Evolutionary conservation across 768 basidiomycete genomes (phyloP).

Genomic region (Filobasidium floriforme): DNA sequence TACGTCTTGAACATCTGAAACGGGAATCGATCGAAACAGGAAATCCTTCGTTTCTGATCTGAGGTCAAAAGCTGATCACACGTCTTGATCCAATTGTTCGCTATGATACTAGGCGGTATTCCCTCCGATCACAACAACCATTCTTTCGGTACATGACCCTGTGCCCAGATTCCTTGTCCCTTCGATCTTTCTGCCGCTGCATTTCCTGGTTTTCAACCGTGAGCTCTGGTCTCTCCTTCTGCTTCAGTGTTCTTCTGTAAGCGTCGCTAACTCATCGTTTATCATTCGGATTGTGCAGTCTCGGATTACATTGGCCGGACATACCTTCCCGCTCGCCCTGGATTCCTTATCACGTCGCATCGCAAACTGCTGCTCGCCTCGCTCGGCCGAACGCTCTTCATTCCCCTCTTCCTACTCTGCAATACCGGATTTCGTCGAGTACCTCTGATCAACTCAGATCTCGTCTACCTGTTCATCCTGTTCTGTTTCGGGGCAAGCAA

Average conservation of each 20-base stretch:
- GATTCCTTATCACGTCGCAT: slow-evolving; percentile 62
- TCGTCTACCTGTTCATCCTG: slow-evolving; percentile 65
- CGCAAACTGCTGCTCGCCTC: slow-evolving; percentile 59
- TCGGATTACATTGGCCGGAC: slow-evolving; percentile 43
- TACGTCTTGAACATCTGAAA: no score
- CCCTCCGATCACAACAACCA: slow-evolving; percentile 74
- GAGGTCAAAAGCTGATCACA: no score
- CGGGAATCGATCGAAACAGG: no score
- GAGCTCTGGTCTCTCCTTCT: slow-evolving; percentile 11
- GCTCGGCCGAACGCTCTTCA: slow-evolving; percentile 65
- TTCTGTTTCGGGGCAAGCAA: slow-evolving; percentile 68
- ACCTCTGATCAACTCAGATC: slow-evolving; percentile 60
- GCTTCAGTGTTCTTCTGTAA: no score
- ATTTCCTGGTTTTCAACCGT: slow-evolving; percentile 54
- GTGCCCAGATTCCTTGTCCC: slow-evolving; percentile 37
- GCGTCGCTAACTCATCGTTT: not conserved
- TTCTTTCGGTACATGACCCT: slow-evolving; percentile 58
- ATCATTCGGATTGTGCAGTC: slow-evolving; percentile 25
- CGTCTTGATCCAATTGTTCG: no score
- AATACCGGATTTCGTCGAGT: slow-evolving; percentile 51
- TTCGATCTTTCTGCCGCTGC: slow-evolving; percentile 59
- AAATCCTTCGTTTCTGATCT: no score
- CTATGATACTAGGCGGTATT: slow-evolving; percentile 80
- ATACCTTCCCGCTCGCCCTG: slow-evolving; percentile 37
- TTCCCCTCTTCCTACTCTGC: slow-evolving; percentile 81